phyloP scores from a whole-genome alignment of 257 asterid species.

The Gentiana dahurica region DNA sequence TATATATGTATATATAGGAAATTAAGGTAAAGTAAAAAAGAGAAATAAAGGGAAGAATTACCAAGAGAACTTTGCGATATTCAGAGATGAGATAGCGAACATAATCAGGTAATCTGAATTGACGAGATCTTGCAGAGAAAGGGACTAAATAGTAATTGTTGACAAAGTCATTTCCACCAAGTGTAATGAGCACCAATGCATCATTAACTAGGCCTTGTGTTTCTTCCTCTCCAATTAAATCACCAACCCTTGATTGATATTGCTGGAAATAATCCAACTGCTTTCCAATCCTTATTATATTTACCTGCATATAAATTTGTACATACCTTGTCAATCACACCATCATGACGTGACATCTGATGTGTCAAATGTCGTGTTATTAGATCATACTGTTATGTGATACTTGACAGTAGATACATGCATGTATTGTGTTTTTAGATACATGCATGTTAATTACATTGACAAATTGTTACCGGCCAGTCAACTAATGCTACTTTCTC shows the following conservation, averaged over 20 bases:
- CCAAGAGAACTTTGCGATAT: constrained; percentile 55
- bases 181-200: constrained; percentile 71
- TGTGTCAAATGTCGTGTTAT: no score
- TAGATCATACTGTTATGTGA: no score
- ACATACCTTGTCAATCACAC: no score
- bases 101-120: constrained; percentile 53
- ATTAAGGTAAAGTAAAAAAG: no score
- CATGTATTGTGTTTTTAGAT: no score
- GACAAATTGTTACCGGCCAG: no score
- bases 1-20: no score
- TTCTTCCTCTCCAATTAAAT: constrained; percentile 38
- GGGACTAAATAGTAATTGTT: constrained; percentile 83
- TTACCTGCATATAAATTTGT: constrained; percentile 30
- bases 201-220: constrained; percentile 43
- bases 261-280: constrained; percentile 65
- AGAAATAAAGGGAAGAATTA: constrained; percentile 5
- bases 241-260: constrained; percentile 47
- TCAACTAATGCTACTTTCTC: no score
- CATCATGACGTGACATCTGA: no score
- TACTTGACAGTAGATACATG: no score
- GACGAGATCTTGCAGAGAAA: constrained; percentile 73
- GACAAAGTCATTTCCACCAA: constrained; percentile 90
- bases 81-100: constrained; percentile 55
- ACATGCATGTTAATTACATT: no score
- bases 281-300: constrained; percentile 48